Evolutionary conservation across 495 filamentous ascomycete species (phyloP).

Genomic region (Xylaria sp.): DNA sequence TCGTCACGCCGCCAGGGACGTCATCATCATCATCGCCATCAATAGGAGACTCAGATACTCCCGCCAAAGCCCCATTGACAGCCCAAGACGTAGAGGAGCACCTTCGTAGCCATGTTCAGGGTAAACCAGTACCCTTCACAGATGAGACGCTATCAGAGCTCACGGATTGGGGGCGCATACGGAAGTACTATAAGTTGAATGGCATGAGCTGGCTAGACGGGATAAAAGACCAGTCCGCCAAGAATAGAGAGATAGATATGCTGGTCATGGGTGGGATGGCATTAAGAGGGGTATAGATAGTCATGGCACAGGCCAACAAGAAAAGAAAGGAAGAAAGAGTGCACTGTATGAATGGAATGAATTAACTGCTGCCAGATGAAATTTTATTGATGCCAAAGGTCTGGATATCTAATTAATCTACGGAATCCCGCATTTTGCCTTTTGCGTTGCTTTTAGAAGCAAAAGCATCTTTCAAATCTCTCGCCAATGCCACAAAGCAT

Average conservation of each 20-base stretch:
- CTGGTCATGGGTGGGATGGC: slow-evolving; percentile 75
- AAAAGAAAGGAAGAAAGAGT: too few relatives aligned
- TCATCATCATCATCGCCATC: slow-evolving; percentile 2
- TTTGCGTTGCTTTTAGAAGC: background rate
- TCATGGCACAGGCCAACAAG: background rate
- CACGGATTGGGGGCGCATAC: slow-evolving; percentile 72
- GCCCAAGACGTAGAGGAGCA: slow-evolving; percentile 67
- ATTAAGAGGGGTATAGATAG: slow-evolving; percentile 65
- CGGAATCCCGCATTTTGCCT: background rate
- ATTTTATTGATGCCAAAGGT: background rate
- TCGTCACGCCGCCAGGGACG: slow-evolving; percentile 31
- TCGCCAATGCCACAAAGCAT: background rate
- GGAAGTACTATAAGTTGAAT: slow-evolving; percentile 84
- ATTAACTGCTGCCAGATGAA: background rate
- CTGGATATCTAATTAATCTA: slow-evolving; percentile 1
- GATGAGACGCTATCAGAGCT: slow-evolving; percentile 64
- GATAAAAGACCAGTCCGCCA: slow-evolving; percentile 41
- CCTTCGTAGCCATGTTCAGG: slow-evolving; percentile 67
- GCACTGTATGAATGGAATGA: background rate
- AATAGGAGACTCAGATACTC: background rate
- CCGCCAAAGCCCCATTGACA: slow-evolving; percentile 38
- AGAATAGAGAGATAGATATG: slow-evolving; percentile 63
- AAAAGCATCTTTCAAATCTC: background rate
- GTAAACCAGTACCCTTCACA: slow-evolving; percentile 65
- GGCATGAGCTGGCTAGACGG: slow-evolving; percentile 51